These are phyloP conservation scores for Dipteronia dyeriana DNA, from an alignment of 345 rosid species.

Conservation along the genomic window DNA sequence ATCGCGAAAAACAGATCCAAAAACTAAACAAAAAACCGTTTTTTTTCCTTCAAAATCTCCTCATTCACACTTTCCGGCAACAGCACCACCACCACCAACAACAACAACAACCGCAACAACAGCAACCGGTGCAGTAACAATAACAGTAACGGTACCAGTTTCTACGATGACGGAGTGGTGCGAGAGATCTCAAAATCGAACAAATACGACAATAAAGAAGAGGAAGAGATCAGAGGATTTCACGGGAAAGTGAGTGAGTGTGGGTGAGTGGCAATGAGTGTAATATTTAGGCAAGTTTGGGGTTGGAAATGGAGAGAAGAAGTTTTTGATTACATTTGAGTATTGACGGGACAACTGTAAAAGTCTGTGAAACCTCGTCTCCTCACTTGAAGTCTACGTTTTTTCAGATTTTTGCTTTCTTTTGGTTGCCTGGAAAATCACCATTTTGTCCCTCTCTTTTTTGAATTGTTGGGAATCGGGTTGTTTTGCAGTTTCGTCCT, in stretches of 20 bases:
- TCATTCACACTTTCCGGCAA: slow-evolving; percentile 33
- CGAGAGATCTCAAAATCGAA: background rate
- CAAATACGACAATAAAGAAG: slow-evolving; percentile 14
- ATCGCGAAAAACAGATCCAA: slow-evolving; percentile 21
- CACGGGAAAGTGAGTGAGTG: background rate
- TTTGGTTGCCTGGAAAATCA: slow-evolving; percentile 27
- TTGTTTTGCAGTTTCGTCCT: background rate
- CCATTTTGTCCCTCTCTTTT: slow-evolving; percentile 28
- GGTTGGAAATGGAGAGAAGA: too few species aligned
- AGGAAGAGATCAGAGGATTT: background rate
- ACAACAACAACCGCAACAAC: background rate
- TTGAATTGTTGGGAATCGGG: background rate
- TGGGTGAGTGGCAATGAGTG: slow-evolving; percentile 29
- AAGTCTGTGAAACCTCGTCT: too few species aligned
- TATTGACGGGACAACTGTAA: background rate
- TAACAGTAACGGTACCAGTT: background rate
- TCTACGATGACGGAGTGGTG: too few species aligned
- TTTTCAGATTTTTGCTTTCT: background rate
- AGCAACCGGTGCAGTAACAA: background rate
- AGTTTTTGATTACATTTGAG: background rate
- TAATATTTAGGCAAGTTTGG: slow-evolving; percentile 5
- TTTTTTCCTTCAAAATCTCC: slow-evolving; percentile 22
- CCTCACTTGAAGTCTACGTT: slow-evolving; percentile 37
- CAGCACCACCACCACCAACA: too few species aligned
- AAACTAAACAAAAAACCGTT: background rate